phyloP scores from a whole-genome alignment of 805 yeast species.

The Candida pseudoglaebosa region DNA sequence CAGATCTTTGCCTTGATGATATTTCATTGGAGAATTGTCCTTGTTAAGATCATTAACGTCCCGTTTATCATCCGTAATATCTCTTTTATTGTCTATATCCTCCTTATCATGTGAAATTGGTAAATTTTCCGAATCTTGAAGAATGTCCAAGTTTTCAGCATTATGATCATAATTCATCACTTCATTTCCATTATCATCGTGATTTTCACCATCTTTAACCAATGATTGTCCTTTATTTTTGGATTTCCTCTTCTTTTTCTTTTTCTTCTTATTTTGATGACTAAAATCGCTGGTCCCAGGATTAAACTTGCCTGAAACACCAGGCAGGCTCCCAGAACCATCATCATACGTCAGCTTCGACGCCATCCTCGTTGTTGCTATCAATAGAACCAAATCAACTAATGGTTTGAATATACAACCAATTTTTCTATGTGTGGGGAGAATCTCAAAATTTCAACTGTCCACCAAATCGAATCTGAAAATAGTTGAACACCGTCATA shows the following conservation, averaged over 20 bases:
- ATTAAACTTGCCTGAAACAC: background rate
- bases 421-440: slow-evolving; percentile 1
- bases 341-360: slow-evolving; percentile 2
- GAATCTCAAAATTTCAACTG: background rate
- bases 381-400: background rate
- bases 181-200: background rate
- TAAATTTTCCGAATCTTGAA: background rate
- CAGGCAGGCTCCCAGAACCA: background rate
- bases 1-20: too few species aligned
- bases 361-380: slow-evolving; percentile 1
- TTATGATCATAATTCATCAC: background rate
- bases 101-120: slow-evolving; percentile 1
- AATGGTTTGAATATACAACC: background rate
- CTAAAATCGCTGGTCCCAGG: background rate
- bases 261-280: slow-evolving; percentile 2
- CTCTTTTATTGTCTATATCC: background rate
- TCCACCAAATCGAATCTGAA: background rate
- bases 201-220: background rate
- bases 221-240: slow-evolving; percentile 7
- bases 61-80: background rate
- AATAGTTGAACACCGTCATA: background rate
- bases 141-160: background rate
- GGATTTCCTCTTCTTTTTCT: slow-evolving; percentile 8
- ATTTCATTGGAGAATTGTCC: too few species aligned
- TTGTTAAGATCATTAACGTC: too few species aligned